Percentiles rank a stretch among this genome's conserved stretches.
Conservation (phyloP, 225 moss, liverwort and hornwort species). For the Neckera pumila region DNA sequence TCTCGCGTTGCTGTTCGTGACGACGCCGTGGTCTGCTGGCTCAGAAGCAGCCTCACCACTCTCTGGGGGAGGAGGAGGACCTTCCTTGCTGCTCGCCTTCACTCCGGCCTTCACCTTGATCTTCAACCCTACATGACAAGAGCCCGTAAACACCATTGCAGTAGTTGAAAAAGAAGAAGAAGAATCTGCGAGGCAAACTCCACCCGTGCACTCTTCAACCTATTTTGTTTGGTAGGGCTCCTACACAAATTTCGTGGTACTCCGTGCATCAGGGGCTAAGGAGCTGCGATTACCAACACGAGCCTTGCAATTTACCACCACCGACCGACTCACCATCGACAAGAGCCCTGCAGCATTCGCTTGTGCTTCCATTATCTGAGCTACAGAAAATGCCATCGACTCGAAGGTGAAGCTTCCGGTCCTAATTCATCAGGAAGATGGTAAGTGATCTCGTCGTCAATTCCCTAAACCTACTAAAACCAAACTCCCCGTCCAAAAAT, state of each 20-base stretch:
- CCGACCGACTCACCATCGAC: background rate
- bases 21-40: constrained; percentile 10
- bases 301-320: background rate
- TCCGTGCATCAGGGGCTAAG: background rate
- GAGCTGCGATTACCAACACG: background rate
- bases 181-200: background rate
- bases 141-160: background rate
- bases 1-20: constrained; percentile 13
- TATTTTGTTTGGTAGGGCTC: background rate
- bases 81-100: constrained; percentile 15
- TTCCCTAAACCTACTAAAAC: background rate
- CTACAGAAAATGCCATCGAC: background rate
- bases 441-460: background rate
- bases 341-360: constrained; percentile 3
- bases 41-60: constrained; percentile 19
- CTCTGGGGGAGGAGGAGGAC: background rate
- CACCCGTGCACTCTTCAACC: background rate
- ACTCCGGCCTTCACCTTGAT: constrained; percentile 41
- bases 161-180: background rate
- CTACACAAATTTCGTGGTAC: background rate
- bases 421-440: constrained; percentile 1
- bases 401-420: background rate
- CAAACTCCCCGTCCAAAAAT: background rate
- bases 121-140: constrained; percentile 38
- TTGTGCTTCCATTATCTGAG: background rate